A percentile compares a stretch with the other conserved stretches of the same genome.
Evolutionary conservation across 2,329 filamentous ascomycete species (phyloP).

Genomic region (Fusarium cicatricum): DNA sequence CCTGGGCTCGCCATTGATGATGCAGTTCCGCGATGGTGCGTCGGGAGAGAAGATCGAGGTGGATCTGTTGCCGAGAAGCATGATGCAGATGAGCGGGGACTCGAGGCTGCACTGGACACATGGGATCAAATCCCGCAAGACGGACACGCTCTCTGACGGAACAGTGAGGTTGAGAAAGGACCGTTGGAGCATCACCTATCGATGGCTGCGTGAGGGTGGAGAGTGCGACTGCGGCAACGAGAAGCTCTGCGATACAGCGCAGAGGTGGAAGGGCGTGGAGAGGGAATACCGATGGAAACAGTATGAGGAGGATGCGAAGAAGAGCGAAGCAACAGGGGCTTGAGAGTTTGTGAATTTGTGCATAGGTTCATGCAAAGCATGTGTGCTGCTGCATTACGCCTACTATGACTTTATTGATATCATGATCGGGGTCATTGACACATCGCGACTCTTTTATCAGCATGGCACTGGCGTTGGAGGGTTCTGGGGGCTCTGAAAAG

Average conservation of each 20-base stretch:
- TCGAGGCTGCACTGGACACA: conserved; percentile 64
- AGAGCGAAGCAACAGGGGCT: background rate
- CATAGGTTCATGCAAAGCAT: too few relatives aligned
- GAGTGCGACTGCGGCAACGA: conserved; percentile 60
- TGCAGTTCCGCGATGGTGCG: conserved; percentile 52
- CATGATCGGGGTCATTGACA: too few relatives aligned
- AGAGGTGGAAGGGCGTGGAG: conserved; percentile 55
- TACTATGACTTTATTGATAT: too few relatives aligned
- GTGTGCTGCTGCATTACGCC: too few relatives aligned
- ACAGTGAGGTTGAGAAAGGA: conserved; percentile 52
- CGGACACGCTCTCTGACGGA: conserved; percentile 56
- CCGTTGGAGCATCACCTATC: conserved; percentile 64
- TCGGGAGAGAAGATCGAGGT: conserved; percentile 49
- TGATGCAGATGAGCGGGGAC: conserved; percentile 61
- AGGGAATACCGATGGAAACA: conserved; percentile 60
- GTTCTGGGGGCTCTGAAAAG: too few relatives aligned
- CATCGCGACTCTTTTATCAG: too few relatives aligned
- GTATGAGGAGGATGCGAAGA: conserved; percentile 38
- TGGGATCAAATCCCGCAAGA: conserved; percentile 62
- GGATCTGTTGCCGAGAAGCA: conserved; percentile 57
- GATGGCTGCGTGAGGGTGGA: conserved; percentile 57
- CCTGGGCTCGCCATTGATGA: conserved; percentile 52
- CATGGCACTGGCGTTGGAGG: too few relatives aligned
- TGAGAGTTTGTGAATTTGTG: background rate
- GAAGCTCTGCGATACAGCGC: conserved; percentile 61